Evolutionary conservation across 1,284 basidiomycete genomes (phyloP).

Genomic region (Irpex sp.): DNA sequence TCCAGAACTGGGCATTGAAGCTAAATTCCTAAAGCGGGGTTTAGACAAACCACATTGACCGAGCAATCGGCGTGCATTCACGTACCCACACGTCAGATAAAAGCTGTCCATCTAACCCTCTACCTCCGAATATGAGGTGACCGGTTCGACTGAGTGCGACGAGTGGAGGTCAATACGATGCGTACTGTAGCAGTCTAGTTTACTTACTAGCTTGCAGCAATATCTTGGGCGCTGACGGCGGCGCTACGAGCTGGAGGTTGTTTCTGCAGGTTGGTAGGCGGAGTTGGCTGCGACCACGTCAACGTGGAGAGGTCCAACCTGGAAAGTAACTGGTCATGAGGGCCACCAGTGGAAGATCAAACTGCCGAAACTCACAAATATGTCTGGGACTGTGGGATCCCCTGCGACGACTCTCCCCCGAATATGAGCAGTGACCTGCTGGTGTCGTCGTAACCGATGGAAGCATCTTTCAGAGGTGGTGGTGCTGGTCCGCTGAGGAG

Average conservation of each 20-base stretch:
- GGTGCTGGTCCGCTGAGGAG: conserved; percentile 48
- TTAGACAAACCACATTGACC: neutral
- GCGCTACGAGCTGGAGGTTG: conserved; percentile 61
- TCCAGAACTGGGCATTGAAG: conserved; percentile 73
- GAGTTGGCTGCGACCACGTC: conserved; percentile 54
- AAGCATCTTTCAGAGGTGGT: conserved; percentile 66
- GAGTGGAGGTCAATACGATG: conserved; percentile 10
- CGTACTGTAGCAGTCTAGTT: neutral
- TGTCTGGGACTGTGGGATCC: conserved; percentile 60
- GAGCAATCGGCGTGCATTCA: conserved; percentile 2
- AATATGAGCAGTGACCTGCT: conserved; percentile 65
- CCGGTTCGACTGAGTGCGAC: conserved; percentile 51
- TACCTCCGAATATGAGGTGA: conserved; percentile 70
- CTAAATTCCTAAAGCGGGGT: conserved; percentile 57
- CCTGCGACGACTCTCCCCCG: conserved; percentile 67
- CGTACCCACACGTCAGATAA: conserved; percentile 72
- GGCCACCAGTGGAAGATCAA: neutral
- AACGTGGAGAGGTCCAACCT: conserved; percentile 60
- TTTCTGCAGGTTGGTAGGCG: conserved; percentile 41
- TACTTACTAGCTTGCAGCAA: conserved; percentile 75
- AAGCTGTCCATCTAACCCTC: conserved; percentile 43
- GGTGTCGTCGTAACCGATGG: conserved; percentile 49
- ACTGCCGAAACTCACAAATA: conserved; percentile 49
- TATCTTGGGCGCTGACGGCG: conserved; percentile 60
- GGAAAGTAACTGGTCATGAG: neutral